Conservation (phyloP, 2,329 filamentous ascomycete species). For the Colletotrichum truncatum region DNA sequence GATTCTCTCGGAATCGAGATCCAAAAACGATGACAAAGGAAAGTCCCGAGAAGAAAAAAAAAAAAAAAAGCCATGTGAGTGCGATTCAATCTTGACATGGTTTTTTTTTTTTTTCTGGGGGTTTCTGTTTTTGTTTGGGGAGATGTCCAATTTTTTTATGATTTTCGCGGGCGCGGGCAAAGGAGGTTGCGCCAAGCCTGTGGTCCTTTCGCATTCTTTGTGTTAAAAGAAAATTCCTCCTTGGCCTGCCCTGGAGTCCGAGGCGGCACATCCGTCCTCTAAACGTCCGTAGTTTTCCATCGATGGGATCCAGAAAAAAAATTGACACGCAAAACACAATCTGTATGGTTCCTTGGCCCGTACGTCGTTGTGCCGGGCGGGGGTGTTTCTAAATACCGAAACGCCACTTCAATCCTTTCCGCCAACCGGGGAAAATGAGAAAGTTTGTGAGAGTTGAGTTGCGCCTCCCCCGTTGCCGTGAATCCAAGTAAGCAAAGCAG, state of each 20-base stretch:
- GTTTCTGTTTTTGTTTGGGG: slow-evolving; percentile 9
- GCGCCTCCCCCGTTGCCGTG: slow-evolving; percentile 9
- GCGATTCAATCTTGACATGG: slow-evolving; percentile 32
- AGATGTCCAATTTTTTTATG: slow-evolving; percentile 15
- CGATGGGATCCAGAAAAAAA: slow-evolving; percentile 2
- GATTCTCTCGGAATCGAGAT: slow-evolving; percentile 2
- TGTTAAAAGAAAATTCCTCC: not conserved
- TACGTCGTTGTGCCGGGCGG: slow-evolving; percentile 6
- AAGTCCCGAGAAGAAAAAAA: slow-evolving; percentile 9
- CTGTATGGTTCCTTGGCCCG: slow-evolving; percentile 25
- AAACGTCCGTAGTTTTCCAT: slow-evolving; percentile 21
- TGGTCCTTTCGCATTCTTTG: not conserved
- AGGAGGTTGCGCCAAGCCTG: slow-evolving; percentile 3
- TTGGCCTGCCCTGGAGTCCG: slow-evolving; percentile 30
- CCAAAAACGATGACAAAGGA: slow-evolving; percentile 24
- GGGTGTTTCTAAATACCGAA: slow-evolving; percentile 26
- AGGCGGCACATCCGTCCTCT: slow-evolving; percentile 22
- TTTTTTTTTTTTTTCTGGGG: not conserved
- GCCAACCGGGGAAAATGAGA: slow-evolving; percentile 1
- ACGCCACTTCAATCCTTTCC: slow-evolving; percentile 17
- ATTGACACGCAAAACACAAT: slow-evolving; percentile 6
- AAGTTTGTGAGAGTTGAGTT: slow-evolving; percentile 20
- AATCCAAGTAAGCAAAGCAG: slow-evolving; percentile 21
- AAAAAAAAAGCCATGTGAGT: slow-evolving; percentile 37
- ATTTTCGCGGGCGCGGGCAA: not conserved